These are phyloP conservation scores for Torulaspora gathmanii DNA, from an alignment of 805 yeast genomes.

Conservation along the genomic window DNA sequence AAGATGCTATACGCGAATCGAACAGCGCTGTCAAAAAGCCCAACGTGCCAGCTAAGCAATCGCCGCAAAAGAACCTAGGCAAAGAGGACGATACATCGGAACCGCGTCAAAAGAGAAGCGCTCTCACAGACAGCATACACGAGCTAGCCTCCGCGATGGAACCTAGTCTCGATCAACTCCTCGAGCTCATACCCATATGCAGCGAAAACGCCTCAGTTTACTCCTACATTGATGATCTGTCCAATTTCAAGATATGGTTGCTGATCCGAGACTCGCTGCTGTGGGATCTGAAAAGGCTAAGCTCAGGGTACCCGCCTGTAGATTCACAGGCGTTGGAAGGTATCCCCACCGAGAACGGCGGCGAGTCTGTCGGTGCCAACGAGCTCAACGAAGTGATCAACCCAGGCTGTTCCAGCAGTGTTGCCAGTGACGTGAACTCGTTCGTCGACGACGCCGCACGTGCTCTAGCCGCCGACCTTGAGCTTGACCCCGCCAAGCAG, in stretches of 20 bases:
- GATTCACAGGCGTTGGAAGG: neutral
- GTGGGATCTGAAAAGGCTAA: slow-evolving; percentile 30
- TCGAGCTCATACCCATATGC: slow-evolving; percentile 30
- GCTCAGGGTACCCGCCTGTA: slow-evolving; percentile 1
- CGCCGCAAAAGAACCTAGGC: neutral
- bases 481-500: slow-evolving; percentile 4
- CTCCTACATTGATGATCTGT: slow-evolving; percentile 29
- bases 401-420: slow-evolving; percentile 21
- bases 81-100: neutral
- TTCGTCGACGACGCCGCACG: slow-evolving; percentile 28
- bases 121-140: slow-evolving; percentile 12
- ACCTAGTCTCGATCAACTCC: slow-evolving; percentile 20
- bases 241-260: slow-evolving; percentile 33
- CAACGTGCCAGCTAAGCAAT: neutral
- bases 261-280: slow-evolving; percentile 32
- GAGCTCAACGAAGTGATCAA: slow-evolving; percentile 3
- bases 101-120: slow-evolving; percentile 9
- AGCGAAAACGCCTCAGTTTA: slow-evolving; percentile 34
- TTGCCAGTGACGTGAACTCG: slow-evolving; percentile 28
- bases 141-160: slow-evolving; percentile 9
- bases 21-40: neutral
- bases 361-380: neutral
- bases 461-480: slow-evolving; percentile 14
- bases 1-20: slow-evolving; percentile 6
- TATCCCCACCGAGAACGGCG: neutral